Conservation (phyloP, 208 protist species). For the Leishmania tropica region DNA sequence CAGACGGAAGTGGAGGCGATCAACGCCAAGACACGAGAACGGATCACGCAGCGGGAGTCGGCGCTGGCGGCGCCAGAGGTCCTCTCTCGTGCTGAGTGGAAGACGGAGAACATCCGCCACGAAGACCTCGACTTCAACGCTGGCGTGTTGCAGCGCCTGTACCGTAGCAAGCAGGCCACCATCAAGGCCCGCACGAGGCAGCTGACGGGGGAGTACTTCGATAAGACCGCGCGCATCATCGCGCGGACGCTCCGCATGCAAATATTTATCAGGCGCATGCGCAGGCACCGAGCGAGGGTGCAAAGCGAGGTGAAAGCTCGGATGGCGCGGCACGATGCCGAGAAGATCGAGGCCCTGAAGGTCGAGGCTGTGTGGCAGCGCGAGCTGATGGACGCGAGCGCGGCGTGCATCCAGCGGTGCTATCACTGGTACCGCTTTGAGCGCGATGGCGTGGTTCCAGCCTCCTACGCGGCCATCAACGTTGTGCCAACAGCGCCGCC, state of each 20-base stretch:
- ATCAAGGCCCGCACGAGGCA: slow-evolving; percentile 49
- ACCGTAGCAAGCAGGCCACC: slow-evolving; percentile 37
- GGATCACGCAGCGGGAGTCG: slow-evolving; percentile 24
- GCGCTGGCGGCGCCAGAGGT: slow-evolving; percentile 52
- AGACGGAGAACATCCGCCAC: slow-evolving; percentile 61
- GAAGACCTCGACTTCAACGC: slow-evolving; percentile 88
- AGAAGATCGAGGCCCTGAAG: slow-evolving; percentile 46
- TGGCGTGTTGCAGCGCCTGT: slow-evolving; percentile 79
- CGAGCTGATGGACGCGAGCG: slow-evolving; percentile 60
- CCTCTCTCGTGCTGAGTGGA: slow-evolving; percentile 65
- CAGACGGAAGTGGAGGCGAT: slow-evolving; percentile 52
- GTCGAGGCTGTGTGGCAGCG: slow-evolving; percentile 68
- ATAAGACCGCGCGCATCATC: slow-evolving; percentile 68
- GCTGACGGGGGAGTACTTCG: slow-evolving; percentile 67
- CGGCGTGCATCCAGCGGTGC: slow-evolving; percentile 72
- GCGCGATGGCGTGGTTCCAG: slow-evolving; percentile 24
- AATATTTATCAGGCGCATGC: slow-evolving; percentile 50
- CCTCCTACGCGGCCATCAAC: background rate
- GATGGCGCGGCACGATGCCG: slow-evolving; percentile 36
- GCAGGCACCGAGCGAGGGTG: slow-evolving; percentile 4
- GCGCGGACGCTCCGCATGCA: slow-evolving; percentile 75
- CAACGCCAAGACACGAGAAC: slow-evolving; percentile 60
- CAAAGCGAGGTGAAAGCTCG: slow-evolving; percentile 28
- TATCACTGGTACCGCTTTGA: slow-evolving; percentile 68
- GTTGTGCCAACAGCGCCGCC: slow-evolving; percentile 39